Evolutionary conservation across 108 stramenopile species (phyloP).

Genomic region (Cyclostephanos tholiformis): DNA sequence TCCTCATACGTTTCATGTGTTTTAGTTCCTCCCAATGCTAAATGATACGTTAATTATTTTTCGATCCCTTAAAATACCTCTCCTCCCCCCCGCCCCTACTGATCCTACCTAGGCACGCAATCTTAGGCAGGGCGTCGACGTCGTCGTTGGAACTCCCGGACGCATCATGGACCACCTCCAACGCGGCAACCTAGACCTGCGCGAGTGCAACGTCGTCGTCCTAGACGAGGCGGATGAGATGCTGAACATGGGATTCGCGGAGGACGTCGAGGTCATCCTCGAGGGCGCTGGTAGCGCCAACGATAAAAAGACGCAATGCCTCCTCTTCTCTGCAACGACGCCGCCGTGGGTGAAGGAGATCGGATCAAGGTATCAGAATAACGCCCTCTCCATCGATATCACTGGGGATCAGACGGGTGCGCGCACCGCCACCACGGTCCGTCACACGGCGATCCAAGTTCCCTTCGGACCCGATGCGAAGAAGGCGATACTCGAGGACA

Average conservation of each 20-base stretch:
- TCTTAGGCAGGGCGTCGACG: constrained; percentile 87
- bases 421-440: constrained; percentile 93
- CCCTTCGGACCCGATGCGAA: constrained; percentile 87
- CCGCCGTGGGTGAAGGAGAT: constrained; percentile 96
- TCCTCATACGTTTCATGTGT: too few relatives aligned
- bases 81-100: background rate
- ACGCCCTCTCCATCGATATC: constrained; percentile 92
- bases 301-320: constrained; percentile 84
- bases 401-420: constrained; percentile 79
- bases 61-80: background rate
- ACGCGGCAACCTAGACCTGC: constrained; percentile 89
- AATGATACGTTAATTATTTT: background rate
- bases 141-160: constrained; percentile 99
- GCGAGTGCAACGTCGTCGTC: constrained; percentile 82
- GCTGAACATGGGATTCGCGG: constrained; percentile 99
- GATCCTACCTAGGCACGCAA: constrained; percentile 58
- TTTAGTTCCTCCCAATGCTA: background rate
- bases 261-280: constrained; percentile 96
- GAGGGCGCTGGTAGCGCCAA: constrained; percentile 68
- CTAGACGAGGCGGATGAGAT: constrained; percentile 99
- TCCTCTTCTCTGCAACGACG: constrained; percentile 98
- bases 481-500: constrained; percentile 77
- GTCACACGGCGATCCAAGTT: constrained; percentile 92
- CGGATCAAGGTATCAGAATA: constrained; percentile 82
- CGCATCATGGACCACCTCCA: constrained; percentile 97